Conservation (phyloP, 805 yeast genomes). For the Kazachstania bromeliacearum region DNA sequence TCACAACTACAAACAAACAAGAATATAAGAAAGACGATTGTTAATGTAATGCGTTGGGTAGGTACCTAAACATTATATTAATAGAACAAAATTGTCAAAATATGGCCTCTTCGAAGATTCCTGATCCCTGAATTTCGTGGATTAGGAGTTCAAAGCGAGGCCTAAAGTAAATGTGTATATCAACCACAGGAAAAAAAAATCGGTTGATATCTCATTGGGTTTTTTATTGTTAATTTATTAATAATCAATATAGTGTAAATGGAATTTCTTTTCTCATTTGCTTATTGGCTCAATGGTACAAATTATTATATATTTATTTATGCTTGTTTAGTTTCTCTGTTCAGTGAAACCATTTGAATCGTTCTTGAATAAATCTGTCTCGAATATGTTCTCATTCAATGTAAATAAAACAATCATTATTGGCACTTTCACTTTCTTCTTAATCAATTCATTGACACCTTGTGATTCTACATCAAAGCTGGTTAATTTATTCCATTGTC, state of each 20-base stretch:
- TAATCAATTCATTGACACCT: slow-evolving; percentile 22
- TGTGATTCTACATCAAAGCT: slow-evolving; percentile 12
- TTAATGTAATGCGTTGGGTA: too few relatives aligned
- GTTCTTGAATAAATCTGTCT: slow-evolving; percentile 1
- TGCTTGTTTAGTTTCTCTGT: slow-evolving; percentile 4
- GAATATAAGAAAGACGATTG: too few relatives aligned
- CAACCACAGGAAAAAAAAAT: slow-evolving; percentile 2
- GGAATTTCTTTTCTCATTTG: slow-evolving; percentile 8
- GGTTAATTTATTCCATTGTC: slow-evolving; percentile 21
- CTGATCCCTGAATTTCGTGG: slow-evolving; percentile 30
- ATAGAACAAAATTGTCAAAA: not conserved
- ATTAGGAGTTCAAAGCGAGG: slow-evolving; percentile 40
- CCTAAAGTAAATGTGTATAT: slow-evolving; percentile 25
- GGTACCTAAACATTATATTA: too few relatives aligned
- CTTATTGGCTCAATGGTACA: slow-evolving; percentile 22
- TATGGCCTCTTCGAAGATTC: slow-evolving; percentile 41
- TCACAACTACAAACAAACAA: too few relatives aligned
- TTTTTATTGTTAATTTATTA: slow-evolving; percentile 7
- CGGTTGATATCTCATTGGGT: slow-evolving; percentile 16
- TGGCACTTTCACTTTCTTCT: slow-evolving; percentile 18
- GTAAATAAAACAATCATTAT: slow-evolving; percentile 12
- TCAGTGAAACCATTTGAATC: slow-evolving; percentile 10
- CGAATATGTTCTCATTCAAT: not conserved
- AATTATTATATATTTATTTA: slow-evolving; percentile 2
- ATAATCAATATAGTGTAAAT: slow-evolving; percentile 1